Evolutionary conservation across 139 green algal species (phyloP).

Genomic region (Closterium sp.): DNA sequence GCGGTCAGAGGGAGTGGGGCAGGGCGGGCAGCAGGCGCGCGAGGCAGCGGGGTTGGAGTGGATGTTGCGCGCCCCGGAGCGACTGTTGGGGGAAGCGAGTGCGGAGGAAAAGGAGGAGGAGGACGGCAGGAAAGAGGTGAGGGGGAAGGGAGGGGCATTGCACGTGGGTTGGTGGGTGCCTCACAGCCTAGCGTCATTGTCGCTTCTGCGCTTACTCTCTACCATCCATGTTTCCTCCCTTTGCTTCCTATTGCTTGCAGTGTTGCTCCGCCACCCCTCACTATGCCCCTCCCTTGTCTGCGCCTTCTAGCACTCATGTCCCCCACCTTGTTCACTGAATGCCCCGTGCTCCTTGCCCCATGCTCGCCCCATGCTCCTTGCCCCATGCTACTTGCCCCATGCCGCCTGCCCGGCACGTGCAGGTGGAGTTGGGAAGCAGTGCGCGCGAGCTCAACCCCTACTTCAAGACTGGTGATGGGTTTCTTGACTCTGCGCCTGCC

Average conservation of each 20-base stretch:
- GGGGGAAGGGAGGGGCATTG: neutral
- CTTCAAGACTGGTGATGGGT: slow-evolving; percentile 18
- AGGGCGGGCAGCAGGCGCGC: neutral
- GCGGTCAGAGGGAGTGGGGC: neutral
- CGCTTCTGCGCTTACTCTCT: no score
- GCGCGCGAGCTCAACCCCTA: slow-evolving; percentile 43
- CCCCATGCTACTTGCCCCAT: neutral
- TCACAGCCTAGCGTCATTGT: no score
- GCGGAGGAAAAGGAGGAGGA: neutral
- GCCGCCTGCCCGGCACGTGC: neutral
- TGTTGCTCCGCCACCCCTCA: no score
- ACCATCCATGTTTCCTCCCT: no score
- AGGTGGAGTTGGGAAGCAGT: neutral
- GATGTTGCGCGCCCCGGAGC: slow-evolving; percentile 32
- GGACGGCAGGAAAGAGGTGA: neutral
- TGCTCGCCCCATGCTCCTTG: no score
- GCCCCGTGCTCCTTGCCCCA: no score
- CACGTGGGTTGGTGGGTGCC: neutral
- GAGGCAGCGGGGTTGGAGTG: slow-evolving; percentile 45
- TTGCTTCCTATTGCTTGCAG: no score
- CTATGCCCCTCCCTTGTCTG: no score
- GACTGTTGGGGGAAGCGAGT: neutral
- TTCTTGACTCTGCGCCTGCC: neutral
- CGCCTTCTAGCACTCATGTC: no score
- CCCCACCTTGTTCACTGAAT: no score